A percentile compares a stretch with the other conserved stretches of the same genome.
phyloP scores from a whole-genome alignment of 768 basidiomycete species.

The Tricholoma matsutake region DNA sequence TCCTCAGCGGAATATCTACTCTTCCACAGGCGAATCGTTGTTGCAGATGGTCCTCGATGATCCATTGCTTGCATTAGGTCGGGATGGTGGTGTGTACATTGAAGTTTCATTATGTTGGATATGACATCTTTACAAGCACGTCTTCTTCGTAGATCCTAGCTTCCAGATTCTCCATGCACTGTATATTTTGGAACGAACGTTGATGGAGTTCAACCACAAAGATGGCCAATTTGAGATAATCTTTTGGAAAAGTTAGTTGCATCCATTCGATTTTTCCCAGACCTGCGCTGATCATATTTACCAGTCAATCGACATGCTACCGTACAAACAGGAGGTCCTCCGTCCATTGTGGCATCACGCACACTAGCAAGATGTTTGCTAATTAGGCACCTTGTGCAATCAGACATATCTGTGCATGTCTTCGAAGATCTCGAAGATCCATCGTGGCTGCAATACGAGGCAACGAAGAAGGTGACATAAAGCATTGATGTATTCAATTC shows the following conservation, averaged over 20 bases:
- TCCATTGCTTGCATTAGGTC: constrained; percentile 55
- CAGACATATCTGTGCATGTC: constrained; percentile 39
- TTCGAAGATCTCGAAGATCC: constrained; percentile 47
- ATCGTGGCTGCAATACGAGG: constrained; percentile 45
- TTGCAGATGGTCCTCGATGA: constrained; percentile 58
- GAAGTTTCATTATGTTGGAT: neutral
- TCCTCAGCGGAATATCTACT: constrained; percentile 1
- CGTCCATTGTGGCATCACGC: constrained; percentile 42
- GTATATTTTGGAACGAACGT: constrained; percentile 47
- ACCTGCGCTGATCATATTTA: neutral
- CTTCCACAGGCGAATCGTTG: constrained; percentile 56
- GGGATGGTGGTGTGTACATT: constrained; percentile 35
- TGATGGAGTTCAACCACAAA: constrained; percentile 47
- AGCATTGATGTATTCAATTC: neutral
- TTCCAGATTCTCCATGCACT: constrained; percentile 67
- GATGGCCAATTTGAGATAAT: constrained; percentile 58
- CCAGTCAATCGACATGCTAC: constrained; percentile 45
- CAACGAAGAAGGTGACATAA: constrained; percentile 35
- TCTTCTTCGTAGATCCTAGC: constrained; percentile 36
- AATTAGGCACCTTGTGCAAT: constrained; percentile 43
- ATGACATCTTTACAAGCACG: neutral
- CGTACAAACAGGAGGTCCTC: constrained; percentile 32
- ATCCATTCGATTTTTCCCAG: neutral
- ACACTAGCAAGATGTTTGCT: constrained; percentile 51
- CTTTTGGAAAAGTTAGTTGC: constrained; percentile 53